phyloP scores from a whole-genome alignment of 2,329 filamentous ascomycete genomes.

The Claviceps quebecensis region DNA sequence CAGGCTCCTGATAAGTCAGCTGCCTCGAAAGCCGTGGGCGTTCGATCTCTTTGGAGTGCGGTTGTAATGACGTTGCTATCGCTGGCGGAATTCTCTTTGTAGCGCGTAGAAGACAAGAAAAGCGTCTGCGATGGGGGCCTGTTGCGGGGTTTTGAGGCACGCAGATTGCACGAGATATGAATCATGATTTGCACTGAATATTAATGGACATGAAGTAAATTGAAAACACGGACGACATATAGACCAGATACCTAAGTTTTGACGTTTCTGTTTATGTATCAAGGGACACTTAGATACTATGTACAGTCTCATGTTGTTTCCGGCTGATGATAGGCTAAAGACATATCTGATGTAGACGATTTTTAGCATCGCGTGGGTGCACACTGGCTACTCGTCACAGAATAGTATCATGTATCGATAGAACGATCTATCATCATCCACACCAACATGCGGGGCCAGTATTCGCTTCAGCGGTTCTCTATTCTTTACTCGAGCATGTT shows the following conservation, averaged over 20 bases:
- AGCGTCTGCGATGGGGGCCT: no score
- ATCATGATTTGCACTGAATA: neutral
- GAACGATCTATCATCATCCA: neutral
- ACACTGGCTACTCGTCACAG: neutral
- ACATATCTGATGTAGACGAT: no score
- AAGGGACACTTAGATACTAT: neutral
- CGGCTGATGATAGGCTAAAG: no score
- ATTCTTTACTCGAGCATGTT: no score
- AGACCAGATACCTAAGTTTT: neutral
- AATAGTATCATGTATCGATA: no score
- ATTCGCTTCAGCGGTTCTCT: no score
- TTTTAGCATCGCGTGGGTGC: no score
- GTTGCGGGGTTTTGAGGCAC: neutral
- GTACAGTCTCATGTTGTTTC: neutral
- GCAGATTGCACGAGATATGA: neutral
- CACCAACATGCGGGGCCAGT: neutral
- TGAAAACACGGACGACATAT: neutral
- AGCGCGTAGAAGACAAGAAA: neutral
- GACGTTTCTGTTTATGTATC: neutral
- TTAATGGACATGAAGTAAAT: neutral
- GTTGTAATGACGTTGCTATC: neutral
- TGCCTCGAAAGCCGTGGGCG: neutral
- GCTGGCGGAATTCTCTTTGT: neutral
- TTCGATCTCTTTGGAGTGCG: neutral
- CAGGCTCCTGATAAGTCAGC: constrained; percentile 24